Percentiles rank a stretch among this genome's conserved stretches.
Conservation (phyloP, 257 asterid genomes). For the Petunia axillaris region DNA sequence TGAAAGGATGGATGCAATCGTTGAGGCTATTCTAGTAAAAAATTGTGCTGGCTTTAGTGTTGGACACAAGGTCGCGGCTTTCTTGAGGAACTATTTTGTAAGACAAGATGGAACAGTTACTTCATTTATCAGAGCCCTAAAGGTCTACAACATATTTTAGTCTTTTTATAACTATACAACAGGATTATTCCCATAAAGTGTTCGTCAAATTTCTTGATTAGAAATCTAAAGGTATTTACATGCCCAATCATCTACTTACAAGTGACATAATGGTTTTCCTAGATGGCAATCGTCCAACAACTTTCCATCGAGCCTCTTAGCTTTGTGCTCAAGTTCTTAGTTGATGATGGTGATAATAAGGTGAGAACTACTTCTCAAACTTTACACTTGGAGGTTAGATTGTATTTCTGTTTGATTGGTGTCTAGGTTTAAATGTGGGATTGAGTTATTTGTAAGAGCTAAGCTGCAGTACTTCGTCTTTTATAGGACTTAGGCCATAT, state of each 20-base stretch:
- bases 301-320: slow-evolving; percentile 60
- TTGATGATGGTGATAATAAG: slow-evolving; percentile 48
- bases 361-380: slow-evolving; percentile 41
- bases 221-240: background rate
- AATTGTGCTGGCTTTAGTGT: slow-evolving; percentile 58
- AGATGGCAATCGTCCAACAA: slow-evolving; percentile 81
- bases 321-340: slow-evolving; percentile 41
- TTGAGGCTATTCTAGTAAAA: slow-evolving; percentile 73
- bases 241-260: slow-evolving; percentile 9
- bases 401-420: slow-evolving; percentile 24
- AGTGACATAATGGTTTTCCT: slow-evolving; percentile 35
- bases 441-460: slow-evolving; percentile 4
- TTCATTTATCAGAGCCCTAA: slow-evolving; percentile 78
- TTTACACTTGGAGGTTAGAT: background rate
- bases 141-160: slow-evolving; percentile 48
- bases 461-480: background rate
- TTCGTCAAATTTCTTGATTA: slow-evolving; percentile 24
- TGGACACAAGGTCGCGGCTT: slow-evolving; percentile 68
- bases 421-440: background rate
- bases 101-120: slow-evolving; percentile 92
- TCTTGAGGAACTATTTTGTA: slow-evolving; percentile 77
- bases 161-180: slow-evolving; percentile 21
- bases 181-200: slow-evolving; percentile 30
- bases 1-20: slow-evolving; percentile 80
- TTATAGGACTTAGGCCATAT: background rate